phyloP scores from a whole-genome alignment of 805 yeast species.

The Saccharomycopsis schoenii region DNA sequence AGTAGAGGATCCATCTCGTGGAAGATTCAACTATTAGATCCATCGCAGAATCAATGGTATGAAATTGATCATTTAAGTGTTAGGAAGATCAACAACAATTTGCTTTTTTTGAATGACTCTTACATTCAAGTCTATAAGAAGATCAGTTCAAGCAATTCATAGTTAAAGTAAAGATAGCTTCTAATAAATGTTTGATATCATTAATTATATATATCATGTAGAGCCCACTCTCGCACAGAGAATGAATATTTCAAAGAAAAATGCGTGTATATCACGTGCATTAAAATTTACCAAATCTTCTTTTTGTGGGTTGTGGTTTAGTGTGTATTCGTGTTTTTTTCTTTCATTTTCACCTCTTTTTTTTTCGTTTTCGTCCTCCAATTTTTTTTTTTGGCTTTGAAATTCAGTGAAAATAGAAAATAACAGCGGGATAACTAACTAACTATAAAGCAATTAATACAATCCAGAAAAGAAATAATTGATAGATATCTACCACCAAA shows the following conservation, averaged over 20 bases:
- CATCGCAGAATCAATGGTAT: conserved; percentile 40
- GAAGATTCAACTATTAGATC: conserved; percentile 40
- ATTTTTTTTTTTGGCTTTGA: neutral
- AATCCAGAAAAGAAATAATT: neutral
- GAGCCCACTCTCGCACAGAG: neutral
- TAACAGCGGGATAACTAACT: neutral
- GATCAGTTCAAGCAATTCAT: neutral
- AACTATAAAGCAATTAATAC: neutral
- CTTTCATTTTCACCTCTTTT: neutral
- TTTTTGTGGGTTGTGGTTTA: neutral
- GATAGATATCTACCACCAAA: neutral
- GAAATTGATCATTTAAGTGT: conserved; percentile 46
- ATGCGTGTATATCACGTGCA: neutral
- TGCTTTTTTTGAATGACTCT: conserved; percentile 51
- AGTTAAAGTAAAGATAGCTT: too few relatives aligned
- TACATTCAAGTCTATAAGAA: conserved; percentile 62
- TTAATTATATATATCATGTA: too few relatives aligned
- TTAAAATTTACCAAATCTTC: neutral
- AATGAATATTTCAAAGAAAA: neutral
- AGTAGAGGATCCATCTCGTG: conserved; percentile 24
- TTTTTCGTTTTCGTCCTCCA: neutral
- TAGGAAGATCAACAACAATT: conserved; percentile 40
- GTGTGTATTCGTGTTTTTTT: neutral
- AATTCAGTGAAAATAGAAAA: neutral
- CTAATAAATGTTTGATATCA: too few relatives aligned